These are phyloP conservation scores for Zygnema cylindricum DNA, from an alignment of 139 green algal species.

Conservation along the genomic window DNA sequence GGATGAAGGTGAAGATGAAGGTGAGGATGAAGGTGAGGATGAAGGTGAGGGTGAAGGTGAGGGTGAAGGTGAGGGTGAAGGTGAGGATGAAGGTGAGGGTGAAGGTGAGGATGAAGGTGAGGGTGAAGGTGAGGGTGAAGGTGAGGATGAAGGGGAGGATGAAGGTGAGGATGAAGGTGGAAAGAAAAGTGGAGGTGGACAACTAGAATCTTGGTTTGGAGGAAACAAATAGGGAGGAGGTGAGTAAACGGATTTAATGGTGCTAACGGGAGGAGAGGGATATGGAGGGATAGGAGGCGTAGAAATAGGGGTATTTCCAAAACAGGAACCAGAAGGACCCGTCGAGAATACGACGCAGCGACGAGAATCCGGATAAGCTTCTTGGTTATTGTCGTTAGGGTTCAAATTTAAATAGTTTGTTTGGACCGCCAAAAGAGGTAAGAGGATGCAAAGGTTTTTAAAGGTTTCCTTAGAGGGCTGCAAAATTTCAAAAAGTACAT, in stretches of 20 bases:
- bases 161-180: too few relatives aligned
- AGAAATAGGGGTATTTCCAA: too few relatives aligned
- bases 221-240: too few relatives aligned
- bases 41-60: too few relatives aligned
- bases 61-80: too few relatives aligned
- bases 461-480: constrained; percentile 13
- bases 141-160: too few relatives aligned
- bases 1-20: too few relatives aligned
- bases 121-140: too few relatives aligned
- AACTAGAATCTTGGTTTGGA: neutral
- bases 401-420: constrained; percentile 6
- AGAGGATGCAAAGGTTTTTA: constrained; percentile 15
- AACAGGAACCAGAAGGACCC: constrained; percentile 17
- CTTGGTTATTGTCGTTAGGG: constrained; percentile 6
- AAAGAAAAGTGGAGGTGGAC: neutral
- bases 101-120: too few relatives aligned
- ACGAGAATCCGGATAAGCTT: constrained; percentile 22
- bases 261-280: neutral
- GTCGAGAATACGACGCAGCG: constrained; percentile 42
- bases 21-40: too few relatives aligned
- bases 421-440: neutral
- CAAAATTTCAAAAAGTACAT: neutral
- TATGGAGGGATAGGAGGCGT: too few relatives aligned
- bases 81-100: too few relatives aligned
- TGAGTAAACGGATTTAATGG: neutral